Conservation (phyloP, 2,329 filamentous ascomycete species). For the Trichophyton mentagrophytes region DNA sequence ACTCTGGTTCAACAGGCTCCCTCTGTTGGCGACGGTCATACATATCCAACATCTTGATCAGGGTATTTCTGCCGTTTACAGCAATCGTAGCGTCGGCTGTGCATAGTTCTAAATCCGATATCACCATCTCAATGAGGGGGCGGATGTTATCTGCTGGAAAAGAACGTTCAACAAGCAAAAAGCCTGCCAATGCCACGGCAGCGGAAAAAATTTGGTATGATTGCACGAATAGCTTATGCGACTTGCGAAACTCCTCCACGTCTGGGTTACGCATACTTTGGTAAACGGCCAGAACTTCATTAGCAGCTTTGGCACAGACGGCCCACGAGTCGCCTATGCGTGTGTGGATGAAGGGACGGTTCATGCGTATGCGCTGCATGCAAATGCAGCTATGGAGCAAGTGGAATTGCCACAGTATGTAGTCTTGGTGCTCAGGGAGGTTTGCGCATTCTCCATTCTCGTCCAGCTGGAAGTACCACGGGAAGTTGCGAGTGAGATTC, state of each 20-base stretch:
- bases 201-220: constrained; percentile 20
- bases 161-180: constrained; percentile 19
- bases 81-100: constrained; percentile 15
- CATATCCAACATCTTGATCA: constrained; percentile 19
- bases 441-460: constrained; percentile 8
- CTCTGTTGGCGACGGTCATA: constrained; percentile 15
- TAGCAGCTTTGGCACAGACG: constrained; percentile 17
- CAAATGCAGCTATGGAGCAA: constrained; percentile 18
- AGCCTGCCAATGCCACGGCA: constrained; percentile 18
- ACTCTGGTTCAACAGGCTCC: constrained; percentile 14
- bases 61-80: constrained; percentile 16
- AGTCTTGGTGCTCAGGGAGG: constrained; percentile 13
- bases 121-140: constrained; percentile 18
- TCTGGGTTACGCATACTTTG: constrained; percentile 15
- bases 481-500: constrained; percentile 14
- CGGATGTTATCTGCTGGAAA: constrained; percentile 16
- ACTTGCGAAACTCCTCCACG: constrained; percentile 13
- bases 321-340: constrained; percentile 16
- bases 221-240: constrained; percentile 18
- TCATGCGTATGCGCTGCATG: constrained; percentile 19
- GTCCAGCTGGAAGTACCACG: constrained; percentile 18
- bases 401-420: constrained; percentile 18
- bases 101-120: constrained; percentile 15
- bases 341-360: constrained; percentile 17
- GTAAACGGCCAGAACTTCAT: constrained; percentile 18